A percentile compares a stretch with the other conserved stretches of the same genome.
These are phyloP conservation scores for Diplodia scrobiculata DNA, from an alignment of 2,329 filamentous ascomycete genomes.

Conservation along the genomic window DNA sequence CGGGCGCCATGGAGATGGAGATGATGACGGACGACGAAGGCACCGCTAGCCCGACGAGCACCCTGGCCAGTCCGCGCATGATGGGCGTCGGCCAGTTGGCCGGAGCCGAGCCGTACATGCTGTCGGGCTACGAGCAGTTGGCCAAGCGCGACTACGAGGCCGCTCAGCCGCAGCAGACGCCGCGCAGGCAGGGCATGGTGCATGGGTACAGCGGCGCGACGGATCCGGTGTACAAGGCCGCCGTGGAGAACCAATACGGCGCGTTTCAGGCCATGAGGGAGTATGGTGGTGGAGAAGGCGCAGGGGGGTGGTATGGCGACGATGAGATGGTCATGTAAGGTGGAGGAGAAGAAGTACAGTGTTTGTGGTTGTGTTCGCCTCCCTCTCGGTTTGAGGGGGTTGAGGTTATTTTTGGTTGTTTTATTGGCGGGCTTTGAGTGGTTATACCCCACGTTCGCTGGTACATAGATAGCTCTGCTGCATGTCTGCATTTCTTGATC, in stretches of 20 bases:
- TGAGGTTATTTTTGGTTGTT: not conserved
- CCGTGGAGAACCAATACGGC: slow-evolving; percentile 71
- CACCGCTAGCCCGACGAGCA: slow-evolving; percentile 18
- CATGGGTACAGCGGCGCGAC: slow-evolving; percentile 50
- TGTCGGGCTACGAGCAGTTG: slow-evolving; percentile 73
- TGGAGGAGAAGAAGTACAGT: not conserved
- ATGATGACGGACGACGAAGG: slow-evolving; percentile 28
- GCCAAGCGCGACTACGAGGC: slow-evolving; percentile 65
- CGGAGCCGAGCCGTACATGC: slow-evolving; percentile 77
- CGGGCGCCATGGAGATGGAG: slow-evolving; percentile 2
- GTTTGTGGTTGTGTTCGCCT: not conserved
- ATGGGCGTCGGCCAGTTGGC: not conserved
- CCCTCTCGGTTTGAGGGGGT: not conserved
- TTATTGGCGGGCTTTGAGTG: not conserved
- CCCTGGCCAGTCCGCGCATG: slow-evolving; percentile 33
- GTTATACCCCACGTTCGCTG: slow-evolving; percentile 21
- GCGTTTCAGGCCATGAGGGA: slow-evolving; percentile 59
- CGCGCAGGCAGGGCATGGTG: slow-evolving; percentile 35
- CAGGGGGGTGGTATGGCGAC: slow-evolving; percentile 33
- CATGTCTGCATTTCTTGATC: not conserved
- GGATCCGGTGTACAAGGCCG: slow-evolving; percentile 67
- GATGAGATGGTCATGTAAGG: slow-evolving; percentile 48
- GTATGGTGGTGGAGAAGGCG: slow-evolving; percentile 44
- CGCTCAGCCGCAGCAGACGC: not conserved
- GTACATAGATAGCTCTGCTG: not conserved